A percentile compares a stretch with the other conserved stretches of the same genome.
These are phyloP conservation scores for Verruconis gallopava DNA, from an alignment of 2,329 filamentous ascomycete genomes.

Conservation along the genomic window DNA sequence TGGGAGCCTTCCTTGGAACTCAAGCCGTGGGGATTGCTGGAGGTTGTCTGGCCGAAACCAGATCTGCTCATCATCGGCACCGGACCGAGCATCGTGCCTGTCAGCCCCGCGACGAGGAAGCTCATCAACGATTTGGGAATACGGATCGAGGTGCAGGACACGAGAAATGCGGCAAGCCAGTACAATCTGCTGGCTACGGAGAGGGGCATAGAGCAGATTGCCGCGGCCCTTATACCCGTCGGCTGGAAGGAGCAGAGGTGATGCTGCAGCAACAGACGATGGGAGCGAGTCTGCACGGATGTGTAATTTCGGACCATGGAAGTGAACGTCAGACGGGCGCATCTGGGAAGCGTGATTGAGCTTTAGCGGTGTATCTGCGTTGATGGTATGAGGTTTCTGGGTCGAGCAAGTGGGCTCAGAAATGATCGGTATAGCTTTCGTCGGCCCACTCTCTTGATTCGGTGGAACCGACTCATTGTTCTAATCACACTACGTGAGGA, in stretches of 20 bases:
- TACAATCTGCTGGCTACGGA: constrained; percentile 95
- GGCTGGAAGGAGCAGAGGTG: constrained; percentile 51
- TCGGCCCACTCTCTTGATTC: too few species aligned
- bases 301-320: too few species aligned
- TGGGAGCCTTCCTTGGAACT: constrained; percentile 52
- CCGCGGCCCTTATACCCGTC: constrained; percentile 74
- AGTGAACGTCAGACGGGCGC: too few species aligned
- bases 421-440: too few species aligned
- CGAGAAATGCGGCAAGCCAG: constrained; percentile 82
- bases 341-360: too few species aligned
- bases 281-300: too few species aligned
- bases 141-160: constrained; percentile 78
- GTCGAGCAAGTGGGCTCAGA: too few species aligned
- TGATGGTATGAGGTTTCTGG: too few species aligned
- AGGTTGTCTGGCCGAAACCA: constrained; percentile 79
- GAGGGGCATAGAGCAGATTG: constrained; percentile 70
- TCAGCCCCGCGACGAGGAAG: constrained; percentile 61
- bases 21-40: constrained; percentile 61
- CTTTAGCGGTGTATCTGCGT: too few species aligned
- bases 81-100: constrained; percentile 59
- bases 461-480: too few species aligned
- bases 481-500: too few species aligned
- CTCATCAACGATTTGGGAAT: constrained; percentile 69
- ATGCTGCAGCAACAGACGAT: too few species aligned
- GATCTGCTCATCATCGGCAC: constrained; percentile 85